A percentile compares a stretch with the other conserved stretches of the same genome.
These are phyloP conservation scores for Straminergon stramineum DNA, from an alignment of 225 moss, liverwort and hornwort genomes.

Conservation along the genomic window DNA sequence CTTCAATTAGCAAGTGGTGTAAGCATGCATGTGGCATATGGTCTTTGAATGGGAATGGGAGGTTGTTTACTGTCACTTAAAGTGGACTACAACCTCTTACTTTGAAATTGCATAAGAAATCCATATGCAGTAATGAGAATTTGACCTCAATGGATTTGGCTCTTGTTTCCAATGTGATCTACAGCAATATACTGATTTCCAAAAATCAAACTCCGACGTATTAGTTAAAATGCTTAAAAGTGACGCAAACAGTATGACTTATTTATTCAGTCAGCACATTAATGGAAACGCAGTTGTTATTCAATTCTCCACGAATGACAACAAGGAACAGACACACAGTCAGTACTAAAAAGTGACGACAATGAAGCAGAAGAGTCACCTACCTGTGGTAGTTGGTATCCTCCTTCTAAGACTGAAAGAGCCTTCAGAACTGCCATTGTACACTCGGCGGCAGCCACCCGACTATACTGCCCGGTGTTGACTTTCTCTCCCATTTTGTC, in stretches of 20 bases:
- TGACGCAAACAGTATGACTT: neutral
- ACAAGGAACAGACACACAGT: neutral
- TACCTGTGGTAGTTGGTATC: conserved; percentile 90
- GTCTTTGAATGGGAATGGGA: neutral
- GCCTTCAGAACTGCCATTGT: conserved; percentile 53
- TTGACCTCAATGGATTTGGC: neutral
- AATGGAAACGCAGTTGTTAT: neutral
- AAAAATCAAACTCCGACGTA: neutral
- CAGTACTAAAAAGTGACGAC: neutral
- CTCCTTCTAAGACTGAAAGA: conserved; percentile 62
- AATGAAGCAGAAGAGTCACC: conserved; percentile 46
- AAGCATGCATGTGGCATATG: neutral
- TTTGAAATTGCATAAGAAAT: neutral
- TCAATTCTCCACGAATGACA: neutral
- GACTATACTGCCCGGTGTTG: conserved; percentile 30
- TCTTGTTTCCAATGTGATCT: neutral
- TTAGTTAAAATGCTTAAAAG: neutral
- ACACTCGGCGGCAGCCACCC: conserved; percentile 45
- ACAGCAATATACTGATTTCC: neutral
- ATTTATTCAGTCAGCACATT: neutral
- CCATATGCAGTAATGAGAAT: neutral
- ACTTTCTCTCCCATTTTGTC: conserved; percentile 76
- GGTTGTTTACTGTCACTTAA: neutral
- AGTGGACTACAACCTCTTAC: neutral
- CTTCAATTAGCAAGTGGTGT: neutral